Conservation (phyloP, 2,329 filamentous ascomycete species). For the Fusarium sambucinum region DNA sequence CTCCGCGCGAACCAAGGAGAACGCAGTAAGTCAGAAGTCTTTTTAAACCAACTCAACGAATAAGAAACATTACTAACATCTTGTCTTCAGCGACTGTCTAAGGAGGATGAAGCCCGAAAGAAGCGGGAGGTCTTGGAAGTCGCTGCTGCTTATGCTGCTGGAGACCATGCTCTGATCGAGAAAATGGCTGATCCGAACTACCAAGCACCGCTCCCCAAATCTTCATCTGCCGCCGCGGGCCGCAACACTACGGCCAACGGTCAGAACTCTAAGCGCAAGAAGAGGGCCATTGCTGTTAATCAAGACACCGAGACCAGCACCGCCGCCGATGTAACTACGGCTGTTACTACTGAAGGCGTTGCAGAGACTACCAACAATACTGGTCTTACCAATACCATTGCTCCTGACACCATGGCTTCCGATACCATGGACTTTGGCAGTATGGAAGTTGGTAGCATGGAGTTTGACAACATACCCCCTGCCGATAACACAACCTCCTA, state of each 20-base stretch:
- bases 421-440: not conserved
- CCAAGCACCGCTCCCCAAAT: not conserved
- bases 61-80: not conserved
- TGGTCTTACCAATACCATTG: not conserved
- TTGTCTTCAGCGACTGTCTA: slow-evolving; percentile 3
- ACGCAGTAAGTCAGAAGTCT: slow-evolving; percentile 13
- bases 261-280: not conserved
- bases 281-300: not conserved
- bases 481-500: not conserved
- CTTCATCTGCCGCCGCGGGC: not conserved
- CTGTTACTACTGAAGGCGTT: not conserved
- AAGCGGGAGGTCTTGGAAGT: not conserved
- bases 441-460: not conserved
- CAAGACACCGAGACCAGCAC: not conserved
- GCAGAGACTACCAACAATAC: not conserved
- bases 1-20: slow-evolving; percentile 5
- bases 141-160: not conserved
- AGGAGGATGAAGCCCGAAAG: slow-evolving; percentile 1
- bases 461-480: not conserved
- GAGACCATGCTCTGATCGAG: not conserved
- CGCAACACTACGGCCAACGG: not conserved
- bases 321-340: not conserved
- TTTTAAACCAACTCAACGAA: not conserved
- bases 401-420: not conserved
- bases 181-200: not conserved